Base-by-base conservation (phyloP, 148 eudicot species). In the Fagopyrum tataricum region DNA sequence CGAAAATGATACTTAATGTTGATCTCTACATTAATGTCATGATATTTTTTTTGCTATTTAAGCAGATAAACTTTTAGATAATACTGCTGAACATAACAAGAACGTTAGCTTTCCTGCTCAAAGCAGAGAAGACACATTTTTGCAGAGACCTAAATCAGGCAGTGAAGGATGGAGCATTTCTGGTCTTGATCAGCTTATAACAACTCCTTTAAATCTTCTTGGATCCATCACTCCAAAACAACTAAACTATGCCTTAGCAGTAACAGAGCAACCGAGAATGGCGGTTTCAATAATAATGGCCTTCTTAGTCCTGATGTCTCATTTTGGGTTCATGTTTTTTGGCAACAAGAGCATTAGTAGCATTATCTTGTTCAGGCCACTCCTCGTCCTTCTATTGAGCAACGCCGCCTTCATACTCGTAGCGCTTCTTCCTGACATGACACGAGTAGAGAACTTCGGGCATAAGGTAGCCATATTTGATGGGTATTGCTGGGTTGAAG, bases 301-400 rank as follows among this genome's bases (percentile, higher is more conserved):
- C 7, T 43, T 64, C 18, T 64, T 64, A 64, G 44, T 64, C 44
- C 69, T 64, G 43, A 37, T 64, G 69, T 64, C 69, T 64, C 44
- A 64, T 37, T 64, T 64, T 5, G 20, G 31, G 44, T 37, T 64
- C 69, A 18, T 37, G 5, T 0, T 64, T 37, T 37, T 15, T 4
- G 69, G 69, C 44, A 11, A 6, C 21, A 64, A 39, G 44, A 64
- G 14, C 43, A 37, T 64, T 24, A 64, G 69, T n/a, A 64, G 44
- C 17, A 6, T 64, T 13, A 14, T 64, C 0, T 64, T 64, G 69
- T 64, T 64, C 18, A 64, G 18, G 69, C 44, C 69, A 37, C 69
- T 64, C 44, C 5, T 64, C 69, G 1, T 64, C 18, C 69, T 64
- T 14, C 69, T 64, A 5, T 6, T 64, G 69, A 64, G 7, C 10